A percentile compares a stretch with the other conserved stretches of the same genome.
These are phyloP conservation scores for Mycena epipterygia DNA, from an alignment of 768 basidiomycete genomes.

Conservation along the genomic window DNA sequence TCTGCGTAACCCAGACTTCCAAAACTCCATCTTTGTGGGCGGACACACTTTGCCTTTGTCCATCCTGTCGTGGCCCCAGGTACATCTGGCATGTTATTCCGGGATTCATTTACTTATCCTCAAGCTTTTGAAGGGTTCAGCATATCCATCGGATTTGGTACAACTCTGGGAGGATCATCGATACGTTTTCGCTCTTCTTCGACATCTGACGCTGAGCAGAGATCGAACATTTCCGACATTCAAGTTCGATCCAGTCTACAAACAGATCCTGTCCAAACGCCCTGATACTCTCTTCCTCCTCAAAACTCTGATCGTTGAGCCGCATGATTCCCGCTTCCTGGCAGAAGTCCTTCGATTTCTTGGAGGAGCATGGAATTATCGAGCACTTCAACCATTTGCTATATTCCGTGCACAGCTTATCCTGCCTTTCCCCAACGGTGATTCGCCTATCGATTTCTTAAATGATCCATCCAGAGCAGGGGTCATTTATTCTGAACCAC, in stretches of 20 bases:
- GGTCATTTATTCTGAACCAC: neutral
- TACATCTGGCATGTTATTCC: neutral
- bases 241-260: constrained; percentile 7
- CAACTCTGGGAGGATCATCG: neutral
- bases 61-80: neutral
- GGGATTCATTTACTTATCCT: neutral
- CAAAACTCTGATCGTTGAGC: neutral
- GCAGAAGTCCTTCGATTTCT: neutral
- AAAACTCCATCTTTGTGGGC: neutral
- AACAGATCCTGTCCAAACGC: neutral
- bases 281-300: neutral
- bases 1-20: neutral
- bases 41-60: neutral
- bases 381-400: neutral
- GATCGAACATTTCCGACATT: neutral
- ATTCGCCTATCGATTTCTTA: constrained; percentile 7
- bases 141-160: constrained; percentile 1
- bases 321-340: neutral
- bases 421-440: neutral
- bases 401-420: neutral
- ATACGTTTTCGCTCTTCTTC: neutral
- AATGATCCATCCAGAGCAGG: neutral
- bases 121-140: neutral
- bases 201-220: neutral
- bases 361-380: neutral